Evolutionary conservation across 2,329 filamentous ascomycete genomes (phyloP).

Genomic region (Basipetospora chlamydospora): DNA sequence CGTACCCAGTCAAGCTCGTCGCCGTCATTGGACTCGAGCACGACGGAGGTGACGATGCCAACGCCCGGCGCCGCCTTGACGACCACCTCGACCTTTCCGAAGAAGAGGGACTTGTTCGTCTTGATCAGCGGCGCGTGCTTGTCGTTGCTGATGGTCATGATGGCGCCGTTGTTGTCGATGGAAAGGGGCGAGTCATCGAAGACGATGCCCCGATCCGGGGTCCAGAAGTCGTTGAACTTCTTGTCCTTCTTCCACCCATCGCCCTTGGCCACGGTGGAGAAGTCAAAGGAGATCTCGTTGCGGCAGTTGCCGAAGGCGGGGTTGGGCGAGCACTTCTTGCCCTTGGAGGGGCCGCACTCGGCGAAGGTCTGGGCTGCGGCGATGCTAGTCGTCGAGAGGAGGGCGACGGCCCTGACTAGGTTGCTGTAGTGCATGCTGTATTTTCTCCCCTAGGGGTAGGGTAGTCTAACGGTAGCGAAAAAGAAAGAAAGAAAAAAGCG

Average conservation of each 20-base stretch:
- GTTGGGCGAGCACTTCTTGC: slow-evolving; percentile 41
- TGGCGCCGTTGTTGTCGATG: slow-evolving; percentile 16
- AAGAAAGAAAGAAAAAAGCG: background rate
- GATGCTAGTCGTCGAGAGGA: slow-evolving; percentile 30
- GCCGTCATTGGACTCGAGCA: slow-evolving; percentile 60
- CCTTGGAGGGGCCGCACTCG: slow-evolving; percentile 31
- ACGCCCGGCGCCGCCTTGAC: slow-evolving; percentile 57
- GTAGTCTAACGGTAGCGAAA: background rate
- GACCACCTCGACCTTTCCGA: slow-evolving; percentile 56
- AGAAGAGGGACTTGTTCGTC: slow-evolving; percentile 71
- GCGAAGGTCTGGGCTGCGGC: slow-evolving; percentile 42
- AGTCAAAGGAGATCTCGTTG: slow-evolving; percentile 39
- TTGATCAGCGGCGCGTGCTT: slow-evolving; percentile 47
- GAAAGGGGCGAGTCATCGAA: slow-evolving; percentile 13
- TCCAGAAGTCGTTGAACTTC: slow-evolving; percentile 15
- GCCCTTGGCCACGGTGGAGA: slow-evolving; percentile 43
- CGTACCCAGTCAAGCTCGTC: slow-evolving; percentile 49
- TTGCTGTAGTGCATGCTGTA: slow-evolving; percentile 23
- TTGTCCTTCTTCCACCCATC: slow-evolving; percentile 9
- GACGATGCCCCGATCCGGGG: slow-evolving; percentile 18
- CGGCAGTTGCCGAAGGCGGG: slow-evolving; percentile 38
- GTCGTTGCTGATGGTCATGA: slow-evolving; percentile 40
- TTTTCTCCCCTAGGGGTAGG: no score
- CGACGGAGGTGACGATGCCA: slow-evolving; percentile 63
- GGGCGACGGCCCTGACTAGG: slow-evolving; percentile 18